phyloP scores from a whole-genome alignment of 768 basidiomycete genomes.

The Naganishia kalamii region DNA sequence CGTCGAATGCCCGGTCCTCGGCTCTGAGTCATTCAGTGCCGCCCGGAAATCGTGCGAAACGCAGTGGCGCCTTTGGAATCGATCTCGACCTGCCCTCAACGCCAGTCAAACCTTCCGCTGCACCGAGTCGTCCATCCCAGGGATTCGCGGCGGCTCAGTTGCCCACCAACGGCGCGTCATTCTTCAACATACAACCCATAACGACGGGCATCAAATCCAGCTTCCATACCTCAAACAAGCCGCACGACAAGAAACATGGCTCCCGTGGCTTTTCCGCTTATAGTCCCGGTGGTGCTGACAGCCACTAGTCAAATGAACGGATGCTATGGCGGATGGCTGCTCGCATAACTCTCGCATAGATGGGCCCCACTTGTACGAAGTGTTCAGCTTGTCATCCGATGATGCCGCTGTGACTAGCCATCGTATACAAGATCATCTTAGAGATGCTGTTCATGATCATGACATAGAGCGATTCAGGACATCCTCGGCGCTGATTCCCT shows the following conservation, averaged over 20 bases:
- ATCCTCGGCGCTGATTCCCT: not conserved
- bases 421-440: too few species aligned
- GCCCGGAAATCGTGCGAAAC: not conserved
- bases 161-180: conserved; percentile 1
- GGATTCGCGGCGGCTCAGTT: not conserved
- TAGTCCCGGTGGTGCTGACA: not conserved
- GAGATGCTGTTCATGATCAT: too few species aligned
- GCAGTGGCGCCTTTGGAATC: conserved; percentile 3
- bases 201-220: conserved; percentile 5
- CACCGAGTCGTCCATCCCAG: not conserved
- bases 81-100: conserved; percentile 8
- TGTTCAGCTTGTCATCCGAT: too few species aligned
- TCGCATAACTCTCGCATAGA: too few species aligned
- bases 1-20: conserved; percentile 1
- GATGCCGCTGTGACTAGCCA: too few species aligned
- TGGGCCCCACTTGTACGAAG: too few species aligned
- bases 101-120: not conserved
- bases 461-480: too few species aligned
- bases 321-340: too few species aligned
- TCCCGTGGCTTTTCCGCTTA: conserved; percentile 8
- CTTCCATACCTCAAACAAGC: not conserved
- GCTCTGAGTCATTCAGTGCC: not conserved
- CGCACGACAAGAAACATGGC: conserved; percentile 5
- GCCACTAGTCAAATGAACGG: too few species aligned
- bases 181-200: not conserved